Evolutionary conservation across 305 asterid species (phyloP), one percentile per base, ranked within the genome.

Genomic region (Solanum aculeatissimum): DNA sequence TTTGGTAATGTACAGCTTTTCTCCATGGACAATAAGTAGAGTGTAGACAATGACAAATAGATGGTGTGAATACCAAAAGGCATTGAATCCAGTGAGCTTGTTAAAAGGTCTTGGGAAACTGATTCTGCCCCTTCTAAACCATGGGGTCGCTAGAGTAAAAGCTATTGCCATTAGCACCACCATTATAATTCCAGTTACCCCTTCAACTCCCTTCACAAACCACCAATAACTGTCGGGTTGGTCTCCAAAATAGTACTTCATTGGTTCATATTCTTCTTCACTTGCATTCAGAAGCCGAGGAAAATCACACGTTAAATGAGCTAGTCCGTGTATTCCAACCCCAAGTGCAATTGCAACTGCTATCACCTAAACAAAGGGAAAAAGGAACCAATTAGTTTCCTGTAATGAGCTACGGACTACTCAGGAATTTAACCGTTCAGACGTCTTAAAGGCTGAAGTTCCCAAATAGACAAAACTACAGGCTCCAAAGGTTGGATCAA

Each of bases 31-130:
- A 32, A 94, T 82, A 90, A 93, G 94, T 85, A 87, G 87, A 47
- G 93, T 84, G 43, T 94, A 94, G 35, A 94, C 98, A 32, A 94
- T 87, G 82, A 93, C 88, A 49, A 94, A 94, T 1, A 93, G 86
- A 82, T 94, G 98, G 85, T 94, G 98, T 4, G 96, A 93, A 69
- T 94, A 94, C 98, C 98, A 94, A 60, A 94, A 94, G 80, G 98
- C 97, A 84, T 94, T 94, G 90, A 94, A 94, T 16, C 98, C 98
- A 2, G 98, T 91, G 81, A 93, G 94, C 75, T 92, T 92, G 87
- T 92, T 55, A 19, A 94, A 74, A 0, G 95, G 96, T 62, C 87
- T 91, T 0, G 97, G 98, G 9, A 94, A 65, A 72, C 86, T 89
- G 1, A 93, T 85, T 65, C 83, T 88, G 21, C 83, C 84, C 80